phyloP scores from a whole-genome alignment of 2,329 filamentous ascomycete species.

The Eurotiales sp. region DNA sequence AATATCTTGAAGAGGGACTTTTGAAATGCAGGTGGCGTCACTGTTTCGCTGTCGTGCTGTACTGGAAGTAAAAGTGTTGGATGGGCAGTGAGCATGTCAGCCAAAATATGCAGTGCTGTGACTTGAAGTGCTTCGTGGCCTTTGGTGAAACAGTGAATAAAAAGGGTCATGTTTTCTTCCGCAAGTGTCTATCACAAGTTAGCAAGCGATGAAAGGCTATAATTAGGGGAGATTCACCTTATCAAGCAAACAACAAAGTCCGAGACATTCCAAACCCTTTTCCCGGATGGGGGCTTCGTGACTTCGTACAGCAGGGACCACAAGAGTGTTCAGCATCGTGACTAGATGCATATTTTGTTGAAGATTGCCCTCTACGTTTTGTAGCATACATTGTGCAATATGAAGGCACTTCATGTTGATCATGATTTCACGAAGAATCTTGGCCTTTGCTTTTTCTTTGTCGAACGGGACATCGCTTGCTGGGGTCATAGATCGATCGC shows the following conservation, averaged over 20 bases:
- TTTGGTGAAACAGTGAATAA: constrained; percentile 94
- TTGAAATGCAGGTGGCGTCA: constrained; percentile 43
- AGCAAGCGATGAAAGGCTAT: constrained; percentile 10
- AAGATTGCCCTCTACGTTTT: constrained; percentile 83
- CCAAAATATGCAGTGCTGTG: constrained; percentile 84
- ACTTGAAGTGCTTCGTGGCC: constrained; percentile 87
- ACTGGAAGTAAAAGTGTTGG: constrained; percentile 68
- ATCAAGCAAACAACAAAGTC: constrained; percentile 85
- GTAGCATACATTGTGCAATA: constrained; percentile 95
- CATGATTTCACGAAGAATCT: constrained; percentile 73
- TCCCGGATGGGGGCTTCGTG: constrained; percentile 92
- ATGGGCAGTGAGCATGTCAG: constrained; percentile 87
- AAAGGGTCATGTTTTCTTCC: constrained; percentile 85
- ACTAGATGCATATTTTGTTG: constrained; percentile 90
- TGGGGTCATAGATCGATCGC: constrained; percentile 40
- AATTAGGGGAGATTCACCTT: constrained; percentile 60
- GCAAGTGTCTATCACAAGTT: constrained; percentile 62
- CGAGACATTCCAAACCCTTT: constrained; percentile 81
- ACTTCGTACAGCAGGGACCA: constrained; percentile 89
- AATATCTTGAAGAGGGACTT: constrained; percentile 80
- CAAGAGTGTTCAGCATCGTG: constrained; percentile 95
- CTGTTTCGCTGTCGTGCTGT: constrained; percentile 47
- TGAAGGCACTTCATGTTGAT: constrained; percentile 98
- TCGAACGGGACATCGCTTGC: constrained; percentile 52
- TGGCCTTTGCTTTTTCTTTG: constrained; percentile 64